Percentiles rank a stretch among this genome's conserved stretches.
These are phyloP conservation scores for Cucurbita maxima DNA, from an alignment of 306 rosid genomes.

Conservation along the genomic window DNA sequence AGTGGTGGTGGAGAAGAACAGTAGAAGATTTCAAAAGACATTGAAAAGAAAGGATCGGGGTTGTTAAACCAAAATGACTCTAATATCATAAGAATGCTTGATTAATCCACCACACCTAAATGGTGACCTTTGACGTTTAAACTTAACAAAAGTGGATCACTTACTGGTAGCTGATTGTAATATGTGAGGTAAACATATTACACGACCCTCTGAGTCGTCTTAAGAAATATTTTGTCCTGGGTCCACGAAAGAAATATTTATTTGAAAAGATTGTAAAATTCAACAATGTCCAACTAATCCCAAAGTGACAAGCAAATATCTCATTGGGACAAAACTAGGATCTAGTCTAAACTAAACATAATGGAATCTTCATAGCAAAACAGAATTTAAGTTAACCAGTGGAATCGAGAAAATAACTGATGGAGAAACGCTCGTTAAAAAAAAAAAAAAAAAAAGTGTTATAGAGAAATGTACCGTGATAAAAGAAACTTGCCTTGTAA, in stretches of 20 bases:
- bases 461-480: background rate
- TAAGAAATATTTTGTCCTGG: background rate
- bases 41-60: too few relatives aligned
- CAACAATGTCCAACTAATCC: background rate
- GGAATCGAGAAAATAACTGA: background rate
- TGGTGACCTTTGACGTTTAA: too few relatives aligned
- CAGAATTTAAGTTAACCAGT: background rate
- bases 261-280: background rate
- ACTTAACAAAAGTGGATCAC: too few relatives aligned
- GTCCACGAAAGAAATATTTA: background rate
- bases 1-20: too few relatives aligned
- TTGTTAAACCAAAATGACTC: too few relatives aligned
- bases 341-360: background rate
- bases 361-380: background rate
- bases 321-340: background rate
- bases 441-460: background rate
- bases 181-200: background rate
- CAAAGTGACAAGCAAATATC: background rate
- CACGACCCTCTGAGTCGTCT: background rate
- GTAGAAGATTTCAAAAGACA: too few relatives aligned
- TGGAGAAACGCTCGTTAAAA: background rate
- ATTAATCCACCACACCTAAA: too few relatives aligned
- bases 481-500: conserved; percentile 54
- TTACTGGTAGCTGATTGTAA: background rate
- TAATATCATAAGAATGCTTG: too few relatives aligned